These are phyloP conservation scores for Akanthomyces dipterigenus DNA, from an alignment of 2,329 filamentous ascomycete species.

Conservation along the genomic window DNA sequence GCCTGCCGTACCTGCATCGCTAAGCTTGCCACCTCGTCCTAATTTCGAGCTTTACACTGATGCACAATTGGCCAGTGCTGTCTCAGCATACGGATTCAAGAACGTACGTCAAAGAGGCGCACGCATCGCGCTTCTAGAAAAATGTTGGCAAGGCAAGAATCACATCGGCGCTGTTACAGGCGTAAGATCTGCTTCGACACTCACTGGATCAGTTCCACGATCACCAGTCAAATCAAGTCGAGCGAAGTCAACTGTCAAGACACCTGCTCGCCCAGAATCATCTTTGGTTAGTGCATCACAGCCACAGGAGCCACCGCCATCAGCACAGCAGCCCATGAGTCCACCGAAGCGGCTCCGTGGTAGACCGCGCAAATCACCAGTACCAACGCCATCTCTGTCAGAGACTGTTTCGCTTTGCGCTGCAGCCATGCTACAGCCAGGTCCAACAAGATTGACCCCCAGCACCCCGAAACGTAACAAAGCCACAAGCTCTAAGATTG, in stretches of 20 bases:
- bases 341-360: slow-evolving; percentile 27
- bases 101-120: slow-evolving; percentile 58
- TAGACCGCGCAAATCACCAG: slow-evolving; percentile 15
- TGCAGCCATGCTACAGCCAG: neutral
- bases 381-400: neutral
- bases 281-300: slow-evolving; percentile 14
- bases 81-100: slow-evolving; percentile 66
- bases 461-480: slow-evolving; percentile 15
- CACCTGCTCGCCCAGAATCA: slow-evolving; percentile 6
- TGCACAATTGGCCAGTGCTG: slow-evolving; percentile 52
- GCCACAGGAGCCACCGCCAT: slow-evolving; percentile 28
- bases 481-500: slow-evolving; percentile 14
- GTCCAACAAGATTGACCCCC: neutral
- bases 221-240: slow-evolving; percentile 13
- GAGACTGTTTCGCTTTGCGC: slow-evolving; percentile 3
- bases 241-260: slow-evolving; percentile 9
- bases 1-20: neutral
- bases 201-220: slow-evolving; percentile 12
- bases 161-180: slow-evolving; percentile 17
- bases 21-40: slow-evolving; percentile 31
- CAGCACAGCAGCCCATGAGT: slow-evolving; percentile 26
- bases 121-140: slow-evolving; percentile 63
- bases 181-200: slow-evolving; percentile 14
- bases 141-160: slow-evolving; percentile 62
- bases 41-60: slow-evolving; percentile 57